These are phyloP conservation scores for Dorcoceras hygrometricum DNA, from an alignment of 257 asterid species.

Conservation along the genomic window DNA sequence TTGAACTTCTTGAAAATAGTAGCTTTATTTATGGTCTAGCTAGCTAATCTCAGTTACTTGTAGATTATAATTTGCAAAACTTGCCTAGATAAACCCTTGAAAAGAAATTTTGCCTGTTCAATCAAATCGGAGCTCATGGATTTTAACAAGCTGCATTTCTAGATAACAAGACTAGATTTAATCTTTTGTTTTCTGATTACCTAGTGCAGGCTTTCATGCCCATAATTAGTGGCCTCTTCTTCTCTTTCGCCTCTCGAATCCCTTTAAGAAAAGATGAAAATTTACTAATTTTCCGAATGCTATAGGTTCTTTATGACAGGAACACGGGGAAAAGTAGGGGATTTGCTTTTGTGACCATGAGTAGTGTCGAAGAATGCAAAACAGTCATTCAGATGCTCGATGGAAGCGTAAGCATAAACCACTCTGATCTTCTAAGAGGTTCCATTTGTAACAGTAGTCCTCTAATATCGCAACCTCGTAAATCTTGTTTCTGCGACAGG, in stretches of 20 bases:
- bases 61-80: neutral
- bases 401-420: constrained; percentile 54
- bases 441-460: neutral
- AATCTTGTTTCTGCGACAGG: constrained; percentile 38
- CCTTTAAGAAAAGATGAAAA: too few species aligned
- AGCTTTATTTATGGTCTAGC: neutral
- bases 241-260: neutral
- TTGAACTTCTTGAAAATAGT: neutral
- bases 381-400: constrained; percentile 72
- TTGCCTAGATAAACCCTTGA: neutral
- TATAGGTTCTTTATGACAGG: constrained; percentile 82
- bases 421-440: neutral
- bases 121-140: too few species aligned
- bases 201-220: neutral
- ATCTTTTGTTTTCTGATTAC: too few species aligned
- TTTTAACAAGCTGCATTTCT: too few species aligned
- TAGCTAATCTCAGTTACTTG: neutral
- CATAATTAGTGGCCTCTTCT: neutral
- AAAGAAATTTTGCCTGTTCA: neutral
- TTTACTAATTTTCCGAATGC: constrained; percentile 6
- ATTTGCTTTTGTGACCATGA: constrained; percentile 93
- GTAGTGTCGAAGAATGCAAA: constrained; percentile 72
- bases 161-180: too few species aligned
- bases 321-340: constrained; percentile 90
- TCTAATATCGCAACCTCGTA: neutral